These are phyloP conservation scores for Apiotrichum gracile DNA, from an alignment of 1,284 basidiomycete species.

Conservation along the genomic window DNA sequence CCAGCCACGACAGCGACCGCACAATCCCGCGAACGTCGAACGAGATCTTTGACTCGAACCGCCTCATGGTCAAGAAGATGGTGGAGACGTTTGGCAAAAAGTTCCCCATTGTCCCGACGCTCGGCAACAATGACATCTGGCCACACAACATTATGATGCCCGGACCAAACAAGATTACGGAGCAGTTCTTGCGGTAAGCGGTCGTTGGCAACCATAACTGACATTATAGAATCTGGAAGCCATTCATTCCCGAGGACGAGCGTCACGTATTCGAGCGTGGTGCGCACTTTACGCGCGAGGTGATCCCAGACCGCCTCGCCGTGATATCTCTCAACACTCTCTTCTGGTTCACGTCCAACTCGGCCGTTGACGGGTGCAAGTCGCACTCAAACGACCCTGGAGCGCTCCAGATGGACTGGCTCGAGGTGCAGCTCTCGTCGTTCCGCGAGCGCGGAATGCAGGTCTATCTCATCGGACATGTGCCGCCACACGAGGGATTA, in stretches of 20 bases:
- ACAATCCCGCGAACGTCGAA: slow-evolving; percentile 67
- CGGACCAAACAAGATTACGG: slow-evolving; percentile 76
- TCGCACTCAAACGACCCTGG: slow-evolving; percentile 63
- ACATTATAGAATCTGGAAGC: slow-evolving; percentile 67
- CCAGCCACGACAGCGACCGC: slow-evolving; percentile 81
- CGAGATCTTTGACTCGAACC: slow-evolving; percentile 76
- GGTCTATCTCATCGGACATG: slow-evolving; percentile 55
- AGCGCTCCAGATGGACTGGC: slow-evolving; percentile 80
- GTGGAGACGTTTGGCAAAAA: slow-evolving; percentile 62
- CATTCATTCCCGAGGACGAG: slow-evolving; percentile 75
- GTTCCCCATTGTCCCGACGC: slow-evolving; percentile 74
- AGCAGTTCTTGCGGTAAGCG: slow-evolving; percentile 62
- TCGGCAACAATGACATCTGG: slow-evolving; percentile 89
- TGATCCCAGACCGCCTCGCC: slow-evolving; percentile 68
- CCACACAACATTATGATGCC: slow-evolving; percentile 57
- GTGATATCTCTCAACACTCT: slow-evolving; percentile 85
- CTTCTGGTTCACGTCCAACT: slow-evolving; percentile 88
- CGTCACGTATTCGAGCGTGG: slow-evolving; percentile 76
- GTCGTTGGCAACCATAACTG: neutral
- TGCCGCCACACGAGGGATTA: slow-evolving; percentile 64
- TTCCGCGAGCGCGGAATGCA: slow-evolving; percentile 73
- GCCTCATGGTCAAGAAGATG: slow-evolving; percentile 65
- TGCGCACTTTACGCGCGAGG: slow-evolving; percentile 77
- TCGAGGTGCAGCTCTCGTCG: slow-evolving; percentile 72
- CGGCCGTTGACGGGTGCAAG: slow-evolving; percentile 63